Base-by-base conservation (phyloP, 495 filamentous ascomycete genomes). In the Echria macrotheca region DNA sequence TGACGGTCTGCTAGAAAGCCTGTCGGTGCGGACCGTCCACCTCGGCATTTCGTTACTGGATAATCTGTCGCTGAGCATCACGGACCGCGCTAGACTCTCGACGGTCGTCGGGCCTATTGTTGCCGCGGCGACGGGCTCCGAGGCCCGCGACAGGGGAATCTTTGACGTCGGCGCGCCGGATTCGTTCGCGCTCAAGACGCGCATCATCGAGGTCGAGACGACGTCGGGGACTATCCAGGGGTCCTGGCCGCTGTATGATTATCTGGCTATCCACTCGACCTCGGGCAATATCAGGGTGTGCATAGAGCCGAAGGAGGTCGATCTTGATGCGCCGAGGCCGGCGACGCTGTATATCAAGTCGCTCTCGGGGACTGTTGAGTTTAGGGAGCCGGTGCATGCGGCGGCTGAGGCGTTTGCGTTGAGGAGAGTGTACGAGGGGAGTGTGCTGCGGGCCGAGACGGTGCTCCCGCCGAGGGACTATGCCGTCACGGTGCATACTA, bases 181-280 rank as follows among this genome's bases (percentile, higher is more conserved):
- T 19, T 47, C 61, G 0, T 72, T 58, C 47, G 8, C 29, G 8
- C 60, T 76, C 24, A 38, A 59, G 50, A 68, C 70, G 0, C 60
- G 65, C 24, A 39, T 58, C 37, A 59, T 69, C 47, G 57, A 65
- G 12, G 59, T 63, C 1, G 39, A 47, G 3, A 69, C 70, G 9
- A 68, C 63, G 3, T 56, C 69, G 0, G 69, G 62, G 0, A 15
- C 41, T 6, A 71, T 76, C 53, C 22, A 28, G 9, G 73, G 73
- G 18, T 52, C 57, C 35, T 76, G 70, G 69, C 69, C 71, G 0
- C 47, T 76, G 0, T 67, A 65, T 50, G 66, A 74, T 47, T 60
- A 65, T 29, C 56, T 76, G 0, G 47, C 50, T 0, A 52, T 76
- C 3, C 53, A 64, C 9, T 64, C 63, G 29, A 64, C 56, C 1